Base-by-base conservation (phyloP, 2,329 filamentous ascomycete species). In the Grosmannia huntii region DNA sequence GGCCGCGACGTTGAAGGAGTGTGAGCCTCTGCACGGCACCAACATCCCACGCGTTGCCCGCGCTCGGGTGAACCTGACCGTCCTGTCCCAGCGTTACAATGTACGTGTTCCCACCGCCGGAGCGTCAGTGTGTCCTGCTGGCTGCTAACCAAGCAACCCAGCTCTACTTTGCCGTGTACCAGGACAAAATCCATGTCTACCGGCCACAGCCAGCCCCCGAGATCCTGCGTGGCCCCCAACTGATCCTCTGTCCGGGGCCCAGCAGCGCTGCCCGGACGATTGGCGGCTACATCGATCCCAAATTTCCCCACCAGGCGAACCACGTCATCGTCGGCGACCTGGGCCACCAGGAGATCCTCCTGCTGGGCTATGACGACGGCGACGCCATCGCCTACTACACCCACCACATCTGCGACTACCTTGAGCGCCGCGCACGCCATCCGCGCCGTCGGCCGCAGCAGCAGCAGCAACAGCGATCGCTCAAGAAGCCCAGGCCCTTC, bases 331-430 rank as follows among this genome's bases (percentile, higher is more conserved):
- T 87, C 28, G 86, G 86, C 19, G 79, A 86, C 53, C 71, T 92
- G 14, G 89, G 89, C 0, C 71, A 77, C 7, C 74, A 86, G 55
- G 89, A 94, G 68, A 79, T 90, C 33, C 64, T 92, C 5, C 69
- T 89, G 4, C 72, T 84, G 50, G 79, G 76, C 41, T 89, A 81
- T 59, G 89, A 92, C 64, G 86, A 90, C 61, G 89, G 89, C 7
- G 88, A 92, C 66, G 79, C 90, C 2, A 73, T 83, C 53, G 86
- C 80, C 7, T 91, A 87, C 68, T 83, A 86, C 65, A 85, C 83
- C 0, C 76, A 76, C 53, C 72, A 70, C 7, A 75, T 83, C 58
- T 72, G 69, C 33, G 71, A 74, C 14, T 74, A 72, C 46, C 69
- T 85, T 31, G 58, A 61, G 25, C 41, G 67, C 53, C 64, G 62